Evolutionary conservation across 2,329 filamentous ascomycete genomes (phyloP), one percentile per base, ranked within the genome.

Genomic region (Monosporascus sp.): DNA sequence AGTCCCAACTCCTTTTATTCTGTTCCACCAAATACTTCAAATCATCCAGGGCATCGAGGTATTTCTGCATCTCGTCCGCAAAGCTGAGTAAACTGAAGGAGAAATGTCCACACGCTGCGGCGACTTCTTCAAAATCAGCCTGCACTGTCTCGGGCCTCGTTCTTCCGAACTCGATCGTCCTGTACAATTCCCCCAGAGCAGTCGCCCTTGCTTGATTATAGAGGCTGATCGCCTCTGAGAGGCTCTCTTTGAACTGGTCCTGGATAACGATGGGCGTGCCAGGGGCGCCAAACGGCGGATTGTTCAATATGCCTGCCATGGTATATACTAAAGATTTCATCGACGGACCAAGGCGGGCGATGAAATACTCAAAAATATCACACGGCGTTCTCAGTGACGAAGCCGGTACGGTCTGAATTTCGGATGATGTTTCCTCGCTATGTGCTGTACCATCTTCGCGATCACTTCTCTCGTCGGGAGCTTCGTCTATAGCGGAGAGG

Each of bases 301-400:
- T 91, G 50, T 90, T 86, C 7, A 99, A 81, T 9, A 96, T 91
- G 65, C 95, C 87, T 11, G 90, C 90, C 39, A 99, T 72, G 0
- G 94, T 97, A 62, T 88, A 94, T 3, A 90, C 90, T n/a, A 99
- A 74, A 0, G 93, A 97, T 69, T 96, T 96, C 85, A 97, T 96
- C 0, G 93, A 94, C 1, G 94, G 94, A 0, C 94, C 94, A 22
- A 99, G 76, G 59, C 94, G 84, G 20, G 81, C 78, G 55, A 99
- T 96, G 69, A 97, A 99, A 5, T 92, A 79, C 11, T 90, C 85
- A 66, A 97, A 97, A 59, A 97, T 95, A 54, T 96, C 90, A 0
- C 88, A 83, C 0, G 92, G 84, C 2, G 83, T 80, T 38, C 75
- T 77, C 53, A 83, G 53, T 7, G 63, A 58, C 15, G 62, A 80